These are phyloP conservation scores for Pseudocercospora fijiensis DNA, from an alignment of 2,329 filamentous ascomycete species.

Conservation along the genomic window DNA sequence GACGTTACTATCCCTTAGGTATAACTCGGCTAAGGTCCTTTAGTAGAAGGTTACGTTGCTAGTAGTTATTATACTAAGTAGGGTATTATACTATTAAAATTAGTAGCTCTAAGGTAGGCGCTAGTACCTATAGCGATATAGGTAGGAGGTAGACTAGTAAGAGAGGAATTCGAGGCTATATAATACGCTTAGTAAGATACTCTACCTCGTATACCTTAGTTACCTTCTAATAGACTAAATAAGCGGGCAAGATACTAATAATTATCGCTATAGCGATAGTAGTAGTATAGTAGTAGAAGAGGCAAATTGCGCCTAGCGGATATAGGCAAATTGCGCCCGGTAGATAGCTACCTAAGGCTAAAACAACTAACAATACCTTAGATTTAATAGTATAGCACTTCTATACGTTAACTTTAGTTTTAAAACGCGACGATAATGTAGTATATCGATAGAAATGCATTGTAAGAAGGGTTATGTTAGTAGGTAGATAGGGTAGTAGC, in stretches of 20 bases:
- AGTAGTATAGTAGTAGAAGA: too few species aligned
- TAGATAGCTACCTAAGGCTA: too few species aligned
- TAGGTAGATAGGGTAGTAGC: too few species aligned
- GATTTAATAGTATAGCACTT: not conserved
- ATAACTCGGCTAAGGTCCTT: too few species aligned
- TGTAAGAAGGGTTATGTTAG: too few species aligned
- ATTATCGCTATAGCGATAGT: not conserved
- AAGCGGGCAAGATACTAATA: not conserved
- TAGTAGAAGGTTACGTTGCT: too few species aligned
- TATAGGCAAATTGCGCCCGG: not conserved
- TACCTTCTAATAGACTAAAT: not conserved
- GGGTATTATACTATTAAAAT: too few species aligned
- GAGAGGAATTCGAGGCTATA: not conserved
- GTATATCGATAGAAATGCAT: not conserved
- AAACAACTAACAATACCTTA: not conserved
- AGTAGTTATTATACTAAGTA: too few species aligned
- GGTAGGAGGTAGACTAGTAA: not conserved
- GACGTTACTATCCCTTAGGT: too few species aligned
- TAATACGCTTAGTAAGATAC: not conserved
- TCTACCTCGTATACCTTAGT: not conserved
- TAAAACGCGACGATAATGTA: not conserved
- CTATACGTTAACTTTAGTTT: not conserved
- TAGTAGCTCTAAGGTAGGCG: too few species aligned
- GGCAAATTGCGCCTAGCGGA: not conserved
- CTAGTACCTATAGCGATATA: too few species aligned